Base-by-base conservation (phyloP, 306 rosid genomes). In the Citrullus amarus region DNA sequence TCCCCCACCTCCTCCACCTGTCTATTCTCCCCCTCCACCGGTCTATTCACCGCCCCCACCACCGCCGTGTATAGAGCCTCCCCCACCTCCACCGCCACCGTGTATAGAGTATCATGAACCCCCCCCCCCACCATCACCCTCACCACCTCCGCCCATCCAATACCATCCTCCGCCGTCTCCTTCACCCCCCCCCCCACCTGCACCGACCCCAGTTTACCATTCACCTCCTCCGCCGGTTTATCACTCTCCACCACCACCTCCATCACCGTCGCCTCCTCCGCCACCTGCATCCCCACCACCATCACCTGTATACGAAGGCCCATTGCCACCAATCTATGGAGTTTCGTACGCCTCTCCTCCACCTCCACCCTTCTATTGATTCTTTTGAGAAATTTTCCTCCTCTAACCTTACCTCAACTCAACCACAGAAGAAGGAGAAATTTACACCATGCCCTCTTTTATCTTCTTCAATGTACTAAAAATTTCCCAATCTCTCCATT, bases 291-390 rank as follows among this genome's bases (percentile, higher is more conserved):
- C 89, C 4, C 84, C 86, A 63, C 80, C 87, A 44, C 80, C 96
- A 4, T 82, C 93, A 25, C 98, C 98, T 78, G 95, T 88, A 85
- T 92, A 94, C 85, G 91, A 92, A 87, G 97, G 97, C 81, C 96
- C 98, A 60, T 84, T 92, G 89, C 97, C 98, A 79, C 97, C 98
- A 20, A 84, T 91, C 79, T 14, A 78, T 3, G 97, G 96, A 82
- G 87, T 91, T 79, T 83, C 98, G 36, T 92, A 95, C 79, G 91
- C 97, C 4, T 92, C 97, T 77, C 97, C 97, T 58, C 98, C 98
- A 48, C 98, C 98, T 20, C 97, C 97, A 80, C 97, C 97, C 84
- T 95, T 86, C 85, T 95, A 95, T 87, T 92, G 85, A 91, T 95
- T 94, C 96, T 89, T 92, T 90, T 82, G 93, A 92, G 92, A 89